phyloP scores from a whole-genome alignment of 352 stramenopile genomes.

The Globisporangium ultimum region DNA sequence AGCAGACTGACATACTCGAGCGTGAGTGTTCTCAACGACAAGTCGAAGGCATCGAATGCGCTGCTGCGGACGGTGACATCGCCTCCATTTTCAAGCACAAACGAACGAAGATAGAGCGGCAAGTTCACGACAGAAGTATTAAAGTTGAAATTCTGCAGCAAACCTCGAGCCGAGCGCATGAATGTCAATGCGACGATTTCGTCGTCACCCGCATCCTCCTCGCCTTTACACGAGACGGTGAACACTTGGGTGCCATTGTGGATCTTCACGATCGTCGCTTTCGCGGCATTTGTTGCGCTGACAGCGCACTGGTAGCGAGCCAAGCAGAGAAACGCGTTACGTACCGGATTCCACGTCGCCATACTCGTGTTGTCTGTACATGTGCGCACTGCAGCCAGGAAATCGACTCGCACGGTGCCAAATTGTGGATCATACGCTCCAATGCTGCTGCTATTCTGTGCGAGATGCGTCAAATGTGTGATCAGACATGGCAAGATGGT shows the following conservation, averaged over 20 bases:
- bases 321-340: conserved; percentile 6
- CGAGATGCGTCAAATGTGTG: neutral
- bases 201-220: neutral
- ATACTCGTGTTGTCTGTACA: conserved; percentile 1
- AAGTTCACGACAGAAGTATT: conserved; percentile 7
- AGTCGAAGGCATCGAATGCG: conserved; percentile 1
- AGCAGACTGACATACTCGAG: conserved; percentile 12
- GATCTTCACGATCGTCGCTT: conserved; percentile 5
- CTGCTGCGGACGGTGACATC: conserved; percentile 12
- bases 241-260: conserved; percentile 14
- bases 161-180: neutral
- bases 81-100: conserved; percentile 20
- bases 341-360: conserved; percentile 8
- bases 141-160: conserved; percentile 6
- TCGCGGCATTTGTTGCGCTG: neutral
- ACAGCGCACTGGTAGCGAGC: neutral
- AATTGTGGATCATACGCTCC: neutral
- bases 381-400: neutral
- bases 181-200: conserved; percentile 4
- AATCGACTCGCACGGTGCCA: conserved; percentile 1
- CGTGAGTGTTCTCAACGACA: conserved; percentile 3
- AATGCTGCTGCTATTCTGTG: neutral
- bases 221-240: neutral
- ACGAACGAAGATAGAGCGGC: conserved; percentile 17
- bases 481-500: conserved; percentile 7